Evolutionary conservation across 306 rosid species (phyloP).

Genomic region (Nissolia schottii): DNA sequence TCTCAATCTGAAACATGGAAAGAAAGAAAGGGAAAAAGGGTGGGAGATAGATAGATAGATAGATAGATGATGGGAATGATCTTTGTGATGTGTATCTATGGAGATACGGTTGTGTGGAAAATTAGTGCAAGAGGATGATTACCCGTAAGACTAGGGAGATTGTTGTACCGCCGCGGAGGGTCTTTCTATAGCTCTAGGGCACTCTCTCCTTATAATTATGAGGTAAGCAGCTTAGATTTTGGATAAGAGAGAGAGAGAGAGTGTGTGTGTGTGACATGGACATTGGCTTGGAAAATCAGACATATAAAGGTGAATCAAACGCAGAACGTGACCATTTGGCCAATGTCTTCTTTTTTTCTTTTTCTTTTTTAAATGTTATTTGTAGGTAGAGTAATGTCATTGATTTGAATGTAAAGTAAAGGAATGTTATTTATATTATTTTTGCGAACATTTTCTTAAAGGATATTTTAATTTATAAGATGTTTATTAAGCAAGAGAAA

Average conservation of each 20-base stretch:
- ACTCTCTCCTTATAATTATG: constrained; percentile 56
- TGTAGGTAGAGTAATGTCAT: no score
- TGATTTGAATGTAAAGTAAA: no score
- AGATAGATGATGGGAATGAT: constrained; percentile 51
- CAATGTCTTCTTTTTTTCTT: neutral
- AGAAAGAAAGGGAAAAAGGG: constrained; percentile 25
- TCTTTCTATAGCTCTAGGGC: constrained; percentile 38
- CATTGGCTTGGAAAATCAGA: constrained; percentile 41
- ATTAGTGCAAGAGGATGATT: constrained; percentile 67
- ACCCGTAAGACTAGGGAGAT: constrained; percentile 87
- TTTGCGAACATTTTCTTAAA: no score
- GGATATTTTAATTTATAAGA: no score
- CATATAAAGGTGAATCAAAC: constrained; percentile 33
- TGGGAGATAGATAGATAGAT: constrained; percentile 31
- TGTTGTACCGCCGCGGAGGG: constrained; percentile 48
- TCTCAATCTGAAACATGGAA: constrained; percentile 37
- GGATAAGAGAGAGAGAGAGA: constrained; percentile 35
- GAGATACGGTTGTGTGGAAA: constrained; percentile 88
- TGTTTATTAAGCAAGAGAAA: no score
- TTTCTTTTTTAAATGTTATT: no score
- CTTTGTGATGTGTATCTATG: constrained; percentile 70
- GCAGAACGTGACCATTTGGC: constrained; percentile 32
- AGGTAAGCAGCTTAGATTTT: constrained; percentile 68
- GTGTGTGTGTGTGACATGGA: no score
- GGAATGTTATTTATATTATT: no score